phyloP scores from a whole-genome alignment of 805 yeast species.

The Yarrowia sp. region DNA sequence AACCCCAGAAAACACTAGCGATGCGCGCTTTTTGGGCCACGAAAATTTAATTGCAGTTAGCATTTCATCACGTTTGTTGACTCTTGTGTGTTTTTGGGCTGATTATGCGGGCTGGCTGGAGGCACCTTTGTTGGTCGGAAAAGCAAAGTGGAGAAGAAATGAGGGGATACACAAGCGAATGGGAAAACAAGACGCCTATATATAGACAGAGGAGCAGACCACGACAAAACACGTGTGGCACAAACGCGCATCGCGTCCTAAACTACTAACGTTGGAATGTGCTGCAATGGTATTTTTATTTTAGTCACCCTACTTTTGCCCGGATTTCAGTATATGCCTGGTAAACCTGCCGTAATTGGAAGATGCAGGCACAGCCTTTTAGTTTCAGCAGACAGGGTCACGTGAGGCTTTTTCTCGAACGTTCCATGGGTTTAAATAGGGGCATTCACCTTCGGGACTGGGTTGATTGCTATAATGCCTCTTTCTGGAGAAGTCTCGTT shows the following conservation, averaged over 20 bases:
- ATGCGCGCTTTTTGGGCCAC: not conserved
- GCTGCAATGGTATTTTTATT: too few relatives aligned
- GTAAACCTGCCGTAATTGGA: not conserved
- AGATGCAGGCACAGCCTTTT: not conserved
- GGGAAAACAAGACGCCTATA: too few relatives aligned
- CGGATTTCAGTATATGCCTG: not conserved
- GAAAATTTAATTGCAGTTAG: not conserved
- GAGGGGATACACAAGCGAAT: too few relatives aligned
- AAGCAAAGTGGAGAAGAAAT: too few relatives aligned
- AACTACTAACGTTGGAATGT: not conserved
- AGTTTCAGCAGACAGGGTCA: too few relatives aligned
- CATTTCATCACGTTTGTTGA: slow-evolving; percentile 9
- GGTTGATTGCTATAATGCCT: too few relatives aligned
- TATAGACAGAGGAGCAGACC: too few relatives aligned
- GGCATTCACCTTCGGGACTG: not conserved
- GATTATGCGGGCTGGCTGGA: slow-evolving; percentile 13
- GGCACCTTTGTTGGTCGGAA: too few relatives aligned
- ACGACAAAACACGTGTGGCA: too few relatives aligned
- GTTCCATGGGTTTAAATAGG: not conserved
- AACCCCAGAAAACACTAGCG: too few relatives aligned
- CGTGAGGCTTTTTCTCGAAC: not conserved
- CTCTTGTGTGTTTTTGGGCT: not conserved
- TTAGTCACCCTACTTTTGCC: not conserved
- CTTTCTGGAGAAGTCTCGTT: too few relatives aligned
- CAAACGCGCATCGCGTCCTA: too few relatives aligned